Evolutionary conservation across 805 yeast species (phyloP).

Genomic region (Spathaspora boniae): DNA sequence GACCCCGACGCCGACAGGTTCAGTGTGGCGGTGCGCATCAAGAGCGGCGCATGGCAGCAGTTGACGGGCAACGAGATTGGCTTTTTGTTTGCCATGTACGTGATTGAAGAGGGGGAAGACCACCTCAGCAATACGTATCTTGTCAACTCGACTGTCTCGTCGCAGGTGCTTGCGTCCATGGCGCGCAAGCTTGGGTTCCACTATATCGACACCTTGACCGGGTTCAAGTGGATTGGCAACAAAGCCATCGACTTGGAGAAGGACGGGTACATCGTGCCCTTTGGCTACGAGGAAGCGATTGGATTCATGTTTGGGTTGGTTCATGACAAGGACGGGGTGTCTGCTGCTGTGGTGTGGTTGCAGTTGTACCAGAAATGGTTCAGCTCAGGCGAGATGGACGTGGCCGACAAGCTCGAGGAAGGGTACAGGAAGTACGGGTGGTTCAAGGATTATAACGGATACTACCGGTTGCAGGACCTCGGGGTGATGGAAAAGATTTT

Average conservation of each 20-base stretch:
- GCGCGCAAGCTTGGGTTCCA: constrained; percentile 59
- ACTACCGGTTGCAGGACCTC: constrained; percentile 64
- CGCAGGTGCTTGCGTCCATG: constrained; percentile 71
- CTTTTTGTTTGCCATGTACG: constrained; percentile 68
- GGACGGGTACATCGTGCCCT: constrained; percentile 69
- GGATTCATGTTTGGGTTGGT: constrained; percentile 86
- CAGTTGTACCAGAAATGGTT: constrained; percentile 63
- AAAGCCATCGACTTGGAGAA: constrained; percentile 68
- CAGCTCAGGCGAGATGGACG: constrained; percentile 25
- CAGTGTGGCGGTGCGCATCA: constrained; percentile 63
- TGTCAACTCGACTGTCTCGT: constrained; percentile 88
- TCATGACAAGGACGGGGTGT: constrained; percentile 90
- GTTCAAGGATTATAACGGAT: constrained; percentile 83
- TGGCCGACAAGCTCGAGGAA: constrained; percentile 48
- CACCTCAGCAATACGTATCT: constrained; percentile 45
- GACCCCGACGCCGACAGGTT: constrained; percentile 98
- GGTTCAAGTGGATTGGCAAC: constrained; percentile 97
- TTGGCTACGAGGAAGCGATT: constrained; percentile 93
- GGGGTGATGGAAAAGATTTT: constrained; percentile 54
- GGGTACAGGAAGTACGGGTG: constrained; percentile 71
- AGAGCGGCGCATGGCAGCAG: constrained; percentile 59
- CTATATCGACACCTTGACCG: constrained; percentile 83
- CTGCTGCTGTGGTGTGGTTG: constrained; percentile 73
- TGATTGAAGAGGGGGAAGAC: constrained; percentile 33
- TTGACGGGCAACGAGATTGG: constrained; percentile 92